These are phyloP conservation scores for Chaetomium globosum DNA, from an alignment of 2,329 filamentous ascomycete species.

Conservation along the genomic window DNA sequence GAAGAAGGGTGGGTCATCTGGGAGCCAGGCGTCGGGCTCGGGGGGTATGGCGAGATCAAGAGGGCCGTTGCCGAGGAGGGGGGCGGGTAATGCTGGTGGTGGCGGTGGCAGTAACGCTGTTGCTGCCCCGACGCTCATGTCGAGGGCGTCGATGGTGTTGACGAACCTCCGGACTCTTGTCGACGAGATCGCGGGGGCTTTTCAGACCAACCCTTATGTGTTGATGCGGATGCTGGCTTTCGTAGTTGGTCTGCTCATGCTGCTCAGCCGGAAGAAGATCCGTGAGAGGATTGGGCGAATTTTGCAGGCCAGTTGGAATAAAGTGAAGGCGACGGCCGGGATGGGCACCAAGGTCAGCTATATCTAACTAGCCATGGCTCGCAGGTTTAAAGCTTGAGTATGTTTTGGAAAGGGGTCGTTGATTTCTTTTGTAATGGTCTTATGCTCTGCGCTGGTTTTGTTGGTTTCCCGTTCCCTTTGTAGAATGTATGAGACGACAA, in stretches of 20 bases:
- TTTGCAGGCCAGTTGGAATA: constrained; percentile 73
- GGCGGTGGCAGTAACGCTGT: constrained; percentile 35
- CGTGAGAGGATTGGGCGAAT: constrained; percentile 73
- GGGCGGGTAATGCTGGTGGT: background rate
- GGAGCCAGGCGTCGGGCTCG: constrained; percentile 2
- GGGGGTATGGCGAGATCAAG: constrained; percentile 7
- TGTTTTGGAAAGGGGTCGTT: background rate
- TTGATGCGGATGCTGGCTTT: constrained; percentile 72
- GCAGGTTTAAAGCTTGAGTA: background rate
- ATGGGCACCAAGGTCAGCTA: constrained; percentile 99
- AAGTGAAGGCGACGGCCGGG: constrained; percentile 79
- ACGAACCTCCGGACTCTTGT: constrained; percentile 56
- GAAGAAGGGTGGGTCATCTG: background rate
- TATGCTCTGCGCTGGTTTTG: constrained; percentile 9
- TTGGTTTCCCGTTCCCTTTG: constrained; percentile 21
- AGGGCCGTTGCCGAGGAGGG: constrained; percentile 11
- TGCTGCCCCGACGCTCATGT: constrained; percentile 46
- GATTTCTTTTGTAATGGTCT: constrained; percentile 26
- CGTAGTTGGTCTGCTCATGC: constrained; percentile 73
- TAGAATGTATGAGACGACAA: constrained; percentile 22
- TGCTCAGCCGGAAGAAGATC: constrained; percentile 74
- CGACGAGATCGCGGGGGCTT: constrained; percentile 52
- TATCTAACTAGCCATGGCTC: constrained; percentile 58
- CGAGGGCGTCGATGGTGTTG: constrained; percentile 57
- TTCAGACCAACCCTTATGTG: constrained; percentile 60